A percentile compares a stretch with the other conserved stretches of the same genome.
phyloP scores from a whole-genome alignment of 805 yeast genomes.

The Yarrowia sp. region DNA sequence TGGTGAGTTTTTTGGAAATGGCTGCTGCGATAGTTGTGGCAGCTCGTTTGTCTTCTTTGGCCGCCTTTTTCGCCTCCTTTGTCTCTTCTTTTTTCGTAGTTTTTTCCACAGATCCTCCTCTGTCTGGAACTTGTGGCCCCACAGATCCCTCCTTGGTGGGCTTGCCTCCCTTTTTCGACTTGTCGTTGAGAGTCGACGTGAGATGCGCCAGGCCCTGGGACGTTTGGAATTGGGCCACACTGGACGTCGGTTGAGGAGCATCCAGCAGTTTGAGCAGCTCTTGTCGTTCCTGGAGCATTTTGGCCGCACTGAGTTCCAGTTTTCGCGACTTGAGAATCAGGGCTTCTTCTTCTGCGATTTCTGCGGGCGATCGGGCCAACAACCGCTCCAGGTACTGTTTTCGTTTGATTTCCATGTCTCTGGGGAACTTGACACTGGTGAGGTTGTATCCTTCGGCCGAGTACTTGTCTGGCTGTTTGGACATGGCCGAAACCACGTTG shows the following conservation, averaged over 20 bases:
- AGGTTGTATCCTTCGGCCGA: constrained; percentile 35
- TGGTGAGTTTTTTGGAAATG: constrained; percentile 52
- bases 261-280: constrained; percentile 74
- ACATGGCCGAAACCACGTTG: constrained; percentile 55
- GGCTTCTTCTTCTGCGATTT: constrained; percentile 96
- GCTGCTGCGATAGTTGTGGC: constrained; percentile 29
- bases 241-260: constrained; percentile 70
- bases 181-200: constrained; percentile 66
- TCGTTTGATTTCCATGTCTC: constrained; percentile 69
- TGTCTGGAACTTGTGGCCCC: constrained; percentile 25
- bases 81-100: constrained; percentile 6
- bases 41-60: constrained; percentile 32
- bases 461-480: constrained; percentile 42
- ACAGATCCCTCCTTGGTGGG: constrained; percentile 30
- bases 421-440: constrained; percentile 54
- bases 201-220: constrained; percentile 88
- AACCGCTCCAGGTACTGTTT: constrained; percentile 75
- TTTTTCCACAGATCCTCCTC: constrained; percentile 26
- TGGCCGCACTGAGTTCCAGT: constrained; percentile 87
- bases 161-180: constrained; percentile 53
- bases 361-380: constrained; percentile 85
- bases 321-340: constrained; percentile 87
- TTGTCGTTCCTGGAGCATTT: constrained; percentile 78
- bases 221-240: constrained; percentile 70
- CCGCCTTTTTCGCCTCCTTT: constrained; percentile 27